Base-by-base conservation (phyloP, 2,329 filamentous ascomycete species). In the Xylaria sp. region DNA sequence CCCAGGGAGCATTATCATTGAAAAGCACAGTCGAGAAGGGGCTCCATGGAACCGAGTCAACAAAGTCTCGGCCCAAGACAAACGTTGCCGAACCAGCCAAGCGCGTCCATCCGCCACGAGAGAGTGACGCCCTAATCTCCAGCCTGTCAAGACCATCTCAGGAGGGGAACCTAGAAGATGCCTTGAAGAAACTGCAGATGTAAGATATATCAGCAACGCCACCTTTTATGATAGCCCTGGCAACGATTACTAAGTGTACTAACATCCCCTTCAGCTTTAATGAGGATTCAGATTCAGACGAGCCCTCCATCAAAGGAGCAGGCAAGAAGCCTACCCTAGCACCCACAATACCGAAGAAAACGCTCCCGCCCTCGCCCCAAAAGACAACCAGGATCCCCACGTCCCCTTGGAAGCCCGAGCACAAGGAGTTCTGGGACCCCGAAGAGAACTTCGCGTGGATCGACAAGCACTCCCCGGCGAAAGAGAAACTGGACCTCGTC, bases 391-490 rank as follows among this genome's bases (percentile, higher is more conserved):
- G 44, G 18, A 69, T 71, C 40, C 68, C 69, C 20, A 26, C 48
- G 16, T 69, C 69, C 5, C 68, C 69, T 2, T 70, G 63, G 66
- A 70, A 69, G 44, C 63, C 65, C 18, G 65, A 67, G 39, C 59
- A 69, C 11, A 67, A 65, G 51, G 66, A 70, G 50, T 70, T 71
- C 53, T 71, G 69, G 69, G 69, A 70, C 20, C 63, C 67, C 2
- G 66, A 66, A 37, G 64, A 61, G 20, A 69, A 70, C 50, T 70
- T 69, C 47, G 63, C 59, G 5, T 71, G 69, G 69, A 67, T 70
- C 37, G 69, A 71, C 63, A 49, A 67, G 54, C 68, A 71, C 40
- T 68, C 69, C 19, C 67, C 69, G 0, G 59, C 69, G 0, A 59
- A 64, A 1, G 68, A 68, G 57, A 64, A 62, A 50, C 38, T 50